Evolutionary conservation across 805 yeast species (phyloP).

Genomic region (Myxozyma mucilagina): DNA sequence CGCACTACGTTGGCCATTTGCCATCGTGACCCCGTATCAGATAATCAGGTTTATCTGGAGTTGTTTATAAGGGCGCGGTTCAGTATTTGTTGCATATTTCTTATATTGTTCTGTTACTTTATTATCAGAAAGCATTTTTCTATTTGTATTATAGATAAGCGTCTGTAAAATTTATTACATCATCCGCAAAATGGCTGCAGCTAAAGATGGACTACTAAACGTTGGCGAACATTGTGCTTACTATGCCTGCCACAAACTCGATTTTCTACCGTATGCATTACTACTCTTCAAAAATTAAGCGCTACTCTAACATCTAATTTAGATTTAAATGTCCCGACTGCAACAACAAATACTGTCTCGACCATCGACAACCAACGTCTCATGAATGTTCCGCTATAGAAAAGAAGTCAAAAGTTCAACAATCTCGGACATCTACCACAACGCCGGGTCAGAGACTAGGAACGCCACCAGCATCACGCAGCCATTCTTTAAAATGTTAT

Average conservation of each 20-base stretch:
- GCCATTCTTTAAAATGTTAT: constrained; percentile 31
- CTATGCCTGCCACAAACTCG: constrained; percentile 50
- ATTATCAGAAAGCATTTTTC: neutral
- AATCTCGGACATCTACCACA: neutral
- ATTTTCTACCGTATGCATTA: constrained; percentile 51
- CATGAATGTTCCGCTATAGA: constrained; percentile 38
- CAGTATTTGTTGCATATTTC: neutral
- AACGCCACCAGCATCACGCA: constrained; percentile 34
- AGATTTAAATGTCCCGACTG: constrained; percentile 53
- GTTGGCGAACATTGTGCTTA: constrained; percentile 58
- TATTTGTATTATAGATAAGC: neutral
- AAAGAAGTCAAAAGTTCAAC: neutral
- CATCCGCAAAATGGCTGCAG: constrained; percentile 19
- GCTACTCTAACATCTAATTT: neutral
- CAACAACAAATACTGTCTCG: constrained; percentile 49
- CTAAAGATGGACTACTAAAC: constrained; percentile 45
- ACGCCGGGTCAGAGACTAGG: constrained; percentile 29
- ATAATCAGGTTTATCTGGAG: neutral
- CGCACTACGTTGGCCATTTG: neutral
- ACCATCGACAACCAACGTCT: constrained; percentile 47
- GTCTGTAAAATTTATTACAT: neutral
- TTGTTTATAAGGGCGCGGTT: neutral
- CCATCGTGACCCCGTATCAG: constrained; percentile 1
- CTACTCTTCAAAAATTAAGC: neutral
- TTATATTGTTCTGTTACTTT: neutral